Evolutionary conservation across 495 filamentous ascomycete species (phyloP), one percentile per base, ranked within the genome.

Genomic region (Xylaria flabelliformis): DNA sequence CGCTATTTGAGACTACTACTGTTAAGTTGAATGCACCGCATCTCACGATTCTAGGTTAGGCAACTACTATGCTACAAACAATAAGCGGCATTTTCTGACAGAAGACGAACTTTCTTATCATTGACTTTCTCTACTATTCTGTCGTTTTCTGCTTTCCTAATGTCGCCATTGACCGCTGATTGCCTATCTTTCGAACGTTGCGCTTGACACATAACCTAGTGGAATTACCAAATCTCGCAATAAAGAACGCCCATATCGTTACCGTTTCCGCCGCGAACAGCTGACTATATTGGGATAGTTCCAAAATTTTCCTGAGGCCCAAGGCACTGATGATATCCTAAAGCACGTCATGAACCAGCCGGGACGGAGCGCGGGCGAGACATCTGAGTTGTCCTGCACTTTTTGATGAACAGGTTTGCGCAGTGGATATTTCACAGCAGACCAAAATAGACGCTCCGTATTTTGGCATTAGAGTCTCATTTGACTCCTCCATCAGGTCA

Each of bases 1-100:
- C 50, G 5, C 65, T 21, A 67, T 67, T 67, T 67, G 65, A 56
- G 13, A 7, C 64, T 29, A 32, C 5, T 42, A 32, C 5, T 42
- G 39, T 42, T 42, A 42, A 42, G 46, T 46, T 32, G 63, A 29
- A 29, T 48, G 48, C 61, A 12, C 63, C 63, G 24, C 26, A 65
- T 34, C 42, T 48, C 8, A 32, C 24, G 32, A 64, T 6, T 17
- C 62, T n/a, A n/a, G 7, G 17, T 44, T 48, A 65, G 42, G 42
- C 42, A 65, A 48, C 42, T 48, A 50, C 26, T 21, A 34, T 34
- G 8, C 15, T 34, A 12, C 6, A 3, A 5, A 48, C 6, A 34
- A 50, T 21, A 50, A 65, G 42, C 26, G 42, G 42, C 39, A 65
- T 48, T 48, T 65, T 32, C 42, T 48, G 44, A 44, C 61, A 12